Evolutionary conservation across 169 alveolate genomes (phyloP).

Genomic region (Pseudocohnilembus persalinus): DNA sequence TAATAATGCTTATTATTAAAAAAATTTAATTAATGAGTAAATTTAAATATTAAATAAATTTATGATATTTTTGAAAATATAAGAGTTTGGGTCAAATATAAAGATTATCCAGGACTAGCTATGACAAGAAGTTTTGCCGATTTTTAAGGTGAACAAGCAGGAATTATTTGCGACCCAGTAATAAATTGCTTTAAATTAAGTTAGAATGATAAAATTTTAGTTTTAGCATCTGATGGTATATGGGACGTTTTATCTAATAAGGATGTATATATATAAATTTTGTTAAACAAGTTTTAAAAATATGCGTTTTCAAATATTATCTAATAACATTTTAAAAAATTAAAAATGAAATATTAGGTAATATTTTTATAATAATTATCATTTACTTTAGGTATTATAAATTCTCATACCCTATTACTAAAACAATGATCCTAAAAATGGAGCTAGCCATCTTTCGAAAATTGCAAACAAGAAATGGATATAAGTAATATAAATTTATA

Average conservation of each 20-base stretch:
- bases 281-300: no score
- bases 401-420: neutral
- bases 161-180: conserved; percentile 61
- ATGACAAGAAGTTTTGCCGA: conserved; percentile 63
- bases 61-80: no score
- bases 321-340: no score
- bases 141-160: conserved; percentile 51
- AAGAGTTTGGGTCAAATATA: conserved; percentile 52
- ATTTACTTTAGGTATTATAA: neutral
- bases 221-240: conserved; percentile 76
- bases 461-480: neutral
- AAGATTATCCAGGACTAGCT: conserved; percentile 55
- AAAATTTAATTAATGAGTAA: conserved; percentile 33
- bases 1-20: neutral
- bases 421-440: neutral
- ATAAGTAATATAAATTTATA: neutral
- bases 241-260: conserved; percentile 75
- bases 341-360: neutral
- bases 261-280: conserved; percentile 52
- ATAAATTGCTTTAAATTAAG: conserved; percentile 51
- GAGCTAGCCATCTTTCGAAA: neutral
- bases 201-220: conserved; percentile 58
- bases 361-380: no score
- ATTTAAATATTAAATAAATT: conserved; percentile 45
- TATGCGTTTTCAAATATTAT: no score